Evolutionary conservation across 164 flowering plant genomes (phyloP), one percentile per base, ranked within the genome.

Genomic region (Malania oleifera): DNA sequence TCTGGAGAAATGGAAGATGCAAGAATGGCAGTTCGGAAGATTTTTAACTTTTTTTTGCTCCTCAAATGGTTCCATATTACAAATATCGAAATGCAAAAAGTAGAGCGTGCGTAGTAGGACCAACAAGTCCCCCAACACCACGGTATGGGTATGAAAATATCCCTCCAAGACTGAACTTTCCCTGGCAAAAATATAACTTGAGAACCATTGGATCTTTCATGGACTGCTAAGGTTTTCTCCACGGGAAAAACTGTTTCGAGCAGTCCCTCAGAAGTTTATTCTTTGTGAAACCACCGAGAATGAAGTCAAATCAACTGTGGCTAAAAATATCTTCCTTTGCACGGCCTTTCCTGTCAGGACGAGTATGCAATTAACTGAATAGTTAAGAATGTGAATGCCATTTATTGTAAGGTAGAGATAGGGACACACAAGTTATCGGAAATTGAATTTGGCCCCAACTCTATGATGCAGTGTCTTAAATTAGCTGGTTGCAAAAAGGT

Each of bases 281-380:
- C 49, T 47, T 19, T 12, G 43, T 5, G 2, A 52, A 29, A 6
- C 52, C 17, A 18, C 53, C 58, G 17, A 28, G 60, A 65, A 61
- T 60, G 48, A 28, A 20, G 23, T 25, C 52, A 61, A 15, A 44
- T 17, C 19, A 43, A 43, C 28, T 28, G n/a, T n/a, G 48, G 22
- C 67, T 77, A 82, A 70, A 62, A 81, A 12, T 79, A 84, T 59
- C 86, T 72, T 56, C 91, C 74, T 58, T 86, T 84, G 66, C 74
- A 85, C 1, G 67, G 89, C 87, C 78, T 79, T 60, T 89, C 93
- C 96, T 89, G 91, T 50, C 39, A 57, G 41, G 0, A 47, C 40
- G 70, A 43, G 19, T n/a, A 31, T 39, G 20, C 24, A 54, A 55
- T n/a, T 41, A 28, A 7, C 47, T 19, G 38, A 40, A 26, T n/a